Conservation (phyloP, 495 filamentous ascomycete genomes). For the Hypoxylon perforatum region DNA sequence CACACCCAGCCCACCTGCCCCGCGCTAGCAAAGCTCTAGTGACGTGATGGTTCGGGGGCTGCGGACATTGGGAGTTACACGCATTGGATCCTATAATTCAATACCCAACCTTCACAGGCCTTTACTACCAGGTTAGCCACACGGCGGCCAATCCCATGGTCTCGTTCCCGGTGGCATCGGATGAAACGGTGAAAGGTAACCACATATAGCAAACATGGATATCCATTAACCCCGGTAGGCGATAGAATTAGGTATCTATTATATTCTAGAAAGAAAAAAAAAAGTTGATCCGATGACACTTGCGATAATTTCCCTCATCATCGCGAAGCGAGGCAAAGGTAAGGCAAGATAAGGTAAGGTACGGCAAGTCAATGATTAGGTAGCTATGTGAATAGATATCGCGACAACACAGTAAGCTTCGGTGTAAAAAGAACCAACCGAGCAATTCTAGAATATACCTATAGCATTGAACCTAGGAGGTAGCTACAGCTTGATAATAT, state of each 20-base stretch:
- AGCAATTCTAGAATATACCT: neutral
- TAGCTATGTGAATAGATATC: neutral
- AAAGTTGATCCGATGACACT: neutral
- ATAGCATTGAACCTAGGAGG: no score
- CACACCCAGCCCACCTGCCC: slow-evolving; percentile 25
- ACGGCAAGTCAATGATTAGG: no score
- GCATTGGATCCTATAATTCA: no score
- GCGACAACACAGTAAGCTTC: slow-evolving; percentile 21
- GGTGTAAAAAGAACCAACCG: slow-evolving; percentile 16
- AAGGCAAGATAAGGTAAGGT: no score
- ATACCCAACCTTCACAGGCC: no score
- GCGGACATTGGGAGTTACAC: no score
- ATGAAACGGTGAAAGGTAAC: slow-evolving; percentile 4
- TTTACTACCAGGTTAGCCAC: no score
- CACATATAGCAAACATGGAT: no score
- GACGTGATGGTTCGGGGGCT: slow-evolving; percentile 38
- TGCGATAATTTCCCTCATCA: slow-evolving; percentile 5
- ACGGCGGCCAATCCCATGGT: no score
- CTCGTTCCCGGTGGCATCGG: slow-evolving; percentile 2
- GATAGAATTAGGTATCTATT: neutral
- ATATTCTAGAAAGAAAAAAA: neutral
- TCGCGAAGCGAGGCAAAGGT: neutral
- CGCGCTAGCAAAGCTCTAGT: slow-evolving; percentile 35
- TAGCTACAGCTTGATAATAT: neutral
- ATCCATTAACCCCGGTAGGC: slow-evolving; percentile 4